These are phyloP conservation scores for Helicostylum pulchrum DNA, from an alignment of 192 early-diverging fungal genomes.

Conservation along the genomic window DNA sequence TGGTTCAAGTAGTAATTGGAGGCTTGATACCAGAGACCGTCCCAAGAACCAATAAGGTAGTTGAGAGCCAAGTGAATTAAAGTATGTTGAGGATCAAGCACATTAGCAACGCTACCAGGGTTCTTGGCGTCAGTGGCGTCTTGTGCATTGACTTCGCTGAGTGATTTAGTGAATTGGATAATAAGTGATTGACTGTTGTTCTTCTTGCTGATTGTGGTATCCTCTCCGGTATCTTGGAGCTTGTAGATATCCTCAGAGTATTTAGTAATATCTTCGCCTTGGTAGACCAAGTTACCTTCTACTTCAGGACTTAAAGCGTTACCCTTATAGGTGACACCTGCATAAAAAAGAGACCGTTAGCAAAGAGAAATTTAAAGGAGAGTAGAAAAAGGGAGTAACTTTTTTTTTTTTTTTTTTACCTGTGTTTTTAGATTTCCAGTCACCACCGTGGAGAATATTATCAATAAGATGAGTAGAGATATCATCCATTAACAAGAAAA, in stretches of 20 bases:
- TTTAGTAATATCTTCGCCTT: slow-evolving; percentile 12
- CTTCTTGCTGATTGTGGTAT: slow-evolving; percentile 12
- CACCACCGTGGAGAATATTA: slow-evolving; percentile 19
- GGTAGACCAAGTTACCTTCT: slow-evolving; percentile 29
- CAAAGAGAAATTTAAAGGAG: no score
- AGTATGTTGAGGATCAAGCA: slow-evolving; percentile 25
- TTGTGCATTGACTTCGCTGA: slow-evolving; percentile 10
- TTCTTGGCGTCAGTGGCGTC: slow-evolving; percentile 16
- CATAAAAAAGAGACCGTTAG: no score
- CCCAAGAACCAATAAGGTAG: slow-evolving; percentile 39
- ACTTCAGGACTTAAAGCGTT: slow-evolving; percentile 19
- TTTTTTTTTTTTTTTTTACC: slow-evolving; percentile 1
- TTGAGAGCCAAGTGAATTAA: slow-evolving; percentile 36
- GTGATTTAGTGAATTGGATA: slow-evolving; percentile 18
- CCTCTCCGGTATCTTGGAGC: slow-evolving; percentile 22
- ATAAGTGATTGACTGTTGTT: slow-evolving; percentile 12
- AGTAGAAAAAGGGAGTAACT: no score
- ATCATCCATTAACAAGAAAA: slow-evolving; percentile 48
- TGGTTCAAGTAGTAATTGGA: slow-evolving; percentile 45
- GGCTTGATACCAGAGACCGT: slow-evolving; percentile 39
- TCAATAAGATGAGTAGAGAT: slow-evolving; percentile 23
- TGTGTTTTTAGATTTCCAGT: slow-evolving; percentile 13
- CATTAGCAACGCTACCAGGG: slow-evolving; percentile 12
- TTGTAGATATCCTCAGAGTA: slow-evolving; percentile 26
- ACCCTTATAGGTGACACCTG: slow-evolving; percentile 26